Evolutionary conservation across 129 eudicot genomes (phyloP), one percentile per base, ranked within the genome.

Genomic region (Lonicera japonica): DNA sequence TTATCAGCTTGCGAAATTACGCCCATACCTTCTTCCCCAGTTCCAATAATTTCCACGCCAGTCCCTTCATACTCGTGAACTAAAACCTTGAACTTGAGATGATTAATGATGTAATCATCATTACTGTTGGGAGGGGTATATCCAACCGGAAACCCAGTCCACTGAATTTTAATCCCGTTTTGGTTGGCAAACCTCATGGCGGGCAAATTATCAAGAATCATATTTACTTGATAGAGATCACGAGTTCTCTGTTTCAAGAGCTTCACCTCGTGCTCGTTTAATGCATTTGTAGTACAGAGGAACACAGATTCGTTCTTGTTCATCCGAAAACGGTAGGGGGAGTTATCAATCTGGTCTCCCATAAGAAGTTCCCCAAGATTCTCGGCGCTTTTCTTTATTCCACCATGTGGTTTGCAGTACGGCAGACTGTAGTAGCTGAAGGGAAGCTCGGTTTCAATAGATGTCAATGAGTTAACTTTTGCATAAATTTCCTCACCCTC

Each of bases 1-100:
- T 74, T 86, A 60, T 86, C 95, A 50, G 84, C 71, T 70, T 80
- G 70, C 45, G 82, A 53, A 54, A 86, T 82, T 69, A 86, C 86
- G 45, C 89, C 95, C 89, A 86, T 76, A n/a, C 95, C 95, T 63
- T 82, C 95, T 80, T 86, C 95, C 34, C 95, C 89, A 12, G 95
- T 86, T 21, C 95, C 95, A 29, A 86, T 77, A 65, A 86, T 79
- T 81, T 82, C 76, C 72, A 86, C 95, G 8, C 89, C 95, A 24
- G 89, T 66, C 19, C 95, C 89, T 79, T 86, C 95, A 56, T 86
- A 82, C 75, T 82, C 89, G 17, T 86, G 95, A 50, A 86, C 78
- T 39, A 76, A 72, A 34, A 82, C 89, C 77, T 60, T 79, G 60
- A 86, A 86, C 72, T 74, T 77, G 23, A 86, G 89, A 36, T 86